Evolutionary conservation across 805 yeast genomes (phyloP), one percentile per base, ranked within the genome.

Genomic region (Spathaspora girioi): DNA sequence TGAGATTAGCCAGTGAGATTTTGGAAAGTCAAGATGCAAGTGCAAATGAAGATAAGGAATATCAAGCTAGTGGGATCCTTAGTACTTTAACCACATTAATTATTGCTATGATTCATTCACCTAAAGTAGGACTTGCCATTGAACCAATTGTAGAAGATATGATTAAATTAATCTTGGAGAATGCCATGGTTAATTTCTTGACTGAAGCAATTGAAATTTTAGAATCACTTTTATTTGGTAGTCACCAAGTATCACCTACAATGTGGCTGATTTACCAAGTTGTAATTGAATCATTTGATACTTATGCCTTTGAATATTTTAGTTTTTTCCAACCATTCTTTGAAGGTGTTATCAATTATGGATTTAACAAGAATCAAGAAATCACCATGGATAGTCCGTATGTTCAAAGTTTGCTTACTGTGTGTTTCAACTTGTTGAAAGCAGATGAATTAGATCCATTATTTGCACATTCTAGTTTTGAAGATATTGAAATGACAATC

Each of bases 1-100:
- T 88, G 61, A 76, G 79, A 56, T 65, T 89, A 26, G 87, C 92
- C 2, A 70, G 75, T 46, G 97, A 92, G 48, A 67, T 64, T 29
- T 60, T 69, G 49, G 72, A 68, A 3, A 53, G 57, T 49, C 62
- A 60, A 50, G 44, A 56, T 42, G 54, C 55, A 10, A 47, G 54
- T 2, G 62, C 53, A 29, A 59, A 56, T 35, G 49, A 53, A 41
- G 65, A 59, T 50, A 73, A 73, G 59, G 78, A 75, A 56, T 71
- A 68, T 55, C 77, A 73, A 58, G 78, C 77, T 8, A 62, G 70
- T 35, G 78, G 78, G 38, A 66, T 74, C 17, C 63, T 75, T 56
- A 70, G 63, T 54, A 75, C 78, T 18, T 64, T 75, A 51, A 67
- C 73, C 12, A 71, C 78, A 7, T 67, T 75, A 56, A 76, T 73